These are phyloP conservation scores for Gossypium laxum DNA, from an alignment of 441 rosid genomes.

Conservation along the genomic window DNA sequence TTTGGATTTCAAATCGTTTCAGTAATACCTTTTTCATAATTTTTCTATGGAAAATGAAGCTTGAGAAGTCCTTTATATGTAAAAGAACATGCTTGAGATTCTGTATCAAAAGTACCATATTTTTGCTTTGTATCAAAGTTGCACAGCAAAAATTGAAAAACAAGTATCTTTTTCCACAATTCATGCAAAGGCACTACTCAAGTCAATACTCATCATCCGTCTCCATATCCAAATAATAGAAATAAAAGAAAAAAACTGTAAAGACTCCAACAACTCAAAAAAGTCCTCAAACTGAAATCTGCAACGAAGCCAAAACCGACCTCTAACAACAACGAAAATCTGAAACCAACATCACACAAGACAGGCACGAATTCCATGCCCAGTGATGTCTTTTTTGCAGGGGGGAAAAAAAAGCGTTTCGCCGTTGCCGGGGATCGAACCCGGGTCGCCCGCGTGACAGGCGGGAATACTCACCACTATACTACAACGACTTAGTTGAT, in stretches of 20 bases:
- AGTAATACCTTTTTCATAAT: neutral
- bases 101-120: neutral
- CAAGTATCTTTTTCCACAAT: neutral
- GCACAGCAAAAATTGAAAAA: neutral
- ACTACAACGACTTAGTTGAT: slow-evolving; percentile 45
- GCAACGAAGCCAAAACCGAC: no score
- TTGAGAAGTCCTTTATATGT: neutral
- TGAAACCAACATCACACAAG: no score
- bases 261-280: no score
- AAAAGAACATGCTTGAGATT: slow-evolving; percentile 5
- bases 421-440: slow-evolving; percentile 94
- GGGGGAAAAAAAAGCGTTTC: neutral
- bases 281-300: no score
- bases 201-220: neutral
- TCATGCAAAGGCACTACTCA: neutral
- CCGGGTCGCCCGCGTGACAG: slow-evolving; percentile 93
- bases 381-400: no score
- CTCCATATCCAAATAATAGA: neutral
- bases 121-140: neutral
- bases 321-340: no score
- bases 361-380: no score
- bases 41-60: neutral
- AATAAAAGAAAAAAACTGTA: no score
- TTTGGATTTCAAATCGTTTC: neutral
- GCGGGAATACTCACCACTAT: slow-evolving; percentile 94